Conservation (phyloP, 106 monocot species). For the Dendrobium officinale region DNA sequence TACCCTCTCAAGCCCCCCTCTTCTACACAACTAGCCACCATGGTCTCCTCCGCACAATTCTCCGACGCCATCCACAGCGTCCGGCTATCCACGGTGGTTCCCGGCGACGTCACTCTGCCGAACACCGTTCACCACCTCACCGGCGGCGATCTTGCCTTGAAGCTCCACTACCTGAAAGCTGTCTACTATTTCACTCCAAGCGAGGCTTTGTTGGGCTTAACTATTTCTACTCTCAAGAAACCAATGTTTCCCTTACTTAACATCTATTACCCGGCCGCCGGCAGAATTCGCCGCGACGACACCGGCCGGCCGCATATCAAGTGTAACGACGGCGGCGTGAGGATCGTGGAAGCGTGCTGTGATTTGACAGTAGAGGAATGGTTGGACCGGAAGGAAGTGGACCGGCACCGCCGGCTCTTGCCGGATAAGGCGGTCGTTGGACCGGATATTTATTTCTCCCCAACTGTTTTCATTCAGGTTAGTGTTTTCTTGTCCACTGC, state of each 20-base stretch:
- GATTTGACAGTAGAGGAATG: constrained; percentile 33
- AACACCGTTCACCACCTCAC: constrained; percentile 9
- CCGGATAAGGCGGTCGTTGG: constrained; percentile 49
- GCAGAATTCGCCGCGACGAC: constrained; percentile 41
- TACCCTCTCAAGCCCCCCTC: not conserved
- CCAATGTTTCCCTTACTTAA: constrained; percentile 57
- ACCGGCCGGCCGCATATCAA: constrained; percentile 36
- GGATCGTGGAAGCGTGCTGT: constrained; percentile 54
- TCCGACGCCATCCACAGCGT: constrained; percentile 21
- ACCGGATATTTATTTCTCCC: constrained; percentile 62
- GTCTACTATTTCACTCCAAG: constrained; percentile 3
- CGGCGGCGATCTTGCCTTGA: constrained; percentile 5
- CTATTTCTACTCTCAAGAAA: constrained; percentile 19
- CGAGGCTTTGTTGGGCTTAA: constrained; percentile 7
- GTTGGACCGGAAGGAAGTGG: constrained; percentile 13
- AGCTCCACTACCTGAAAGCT: constrained; percentile 9
- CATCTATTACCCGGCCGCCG: constrained; percentile 22
- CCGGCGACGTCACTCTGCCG: constrained; percentile 2
- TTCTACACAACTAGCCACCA: not conserved
- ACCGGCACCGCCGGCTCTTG: constrained; percentile 18
- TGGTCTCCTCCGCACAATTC: not conserved
- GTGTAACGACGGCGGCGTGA: constrained; percentile 69
- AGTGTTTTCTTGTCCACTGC: not conserved
- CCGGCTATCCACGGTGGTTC: constrained; percentile 52
- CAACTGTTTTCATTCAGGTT: constrained; percentile 57